Evolutionary conservation across 2,329 filamentous ascomycete species (phyloP), one percentile per base, ranked within the genome.

Genomic region (Alternaria ethzedia): DNA sequence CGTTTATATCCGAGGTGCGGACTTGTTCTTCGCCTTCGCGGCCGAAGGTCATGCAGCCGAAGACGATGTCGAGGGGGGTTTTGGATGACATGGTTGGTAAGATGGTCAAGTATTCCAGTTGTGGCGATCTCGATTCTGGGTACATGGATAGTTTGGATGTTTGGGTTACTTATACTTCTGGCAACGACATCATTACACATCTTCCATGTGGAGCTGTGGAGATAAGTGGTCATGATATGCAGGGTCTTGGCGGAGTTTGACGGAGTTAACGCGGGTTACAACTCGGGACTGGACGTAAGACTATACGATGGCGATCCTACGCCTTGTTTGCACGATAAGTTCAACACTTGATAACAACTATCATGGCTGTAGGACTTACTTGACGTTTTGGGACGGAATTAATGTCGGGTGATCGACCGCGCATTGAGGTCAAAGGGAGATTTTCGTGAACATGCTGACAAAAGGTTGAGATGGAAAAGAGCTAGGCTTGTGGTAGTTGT

Each of bases 31-130:
- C 57, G 52, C 70, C 71, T 21, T 49, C 59, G 17, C 71, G 62
- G 43, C 79, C 79, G 44, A 81, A 75, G 13, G 76, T 79, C 79
- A 81, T 81, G 41, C 79, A 73, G n/a, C 79, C 79, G 59, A 80
- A 78, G 54, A 80, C 66, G 46, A 76, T 68, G 17, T 75, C 67
- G 54, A 76, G 63, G 5, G 61, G 62, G 2, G 69, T 74, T 28
- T 44, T 64, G n/a, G 69, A 54, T 23, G 65, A 25, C 65, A 67
- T 69, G 25, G 12, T 51, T 21, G 3, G 23, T 44, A 9, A 32
- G 17, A 32, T 30, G 2, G 26, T 12, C 21, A 8, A 51, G 1
- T 15, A 5, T 17, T 28, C 47, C 21, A 13, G 32, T 21, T 20
- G 25, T 15, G 15, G 2, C 17, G 26, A 13, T 21, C 12, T n/a